phyloP scores from a whole-genome alignment of 2,329 filamentous ascomycete species.

The Aspergillus unguis region DNA sequence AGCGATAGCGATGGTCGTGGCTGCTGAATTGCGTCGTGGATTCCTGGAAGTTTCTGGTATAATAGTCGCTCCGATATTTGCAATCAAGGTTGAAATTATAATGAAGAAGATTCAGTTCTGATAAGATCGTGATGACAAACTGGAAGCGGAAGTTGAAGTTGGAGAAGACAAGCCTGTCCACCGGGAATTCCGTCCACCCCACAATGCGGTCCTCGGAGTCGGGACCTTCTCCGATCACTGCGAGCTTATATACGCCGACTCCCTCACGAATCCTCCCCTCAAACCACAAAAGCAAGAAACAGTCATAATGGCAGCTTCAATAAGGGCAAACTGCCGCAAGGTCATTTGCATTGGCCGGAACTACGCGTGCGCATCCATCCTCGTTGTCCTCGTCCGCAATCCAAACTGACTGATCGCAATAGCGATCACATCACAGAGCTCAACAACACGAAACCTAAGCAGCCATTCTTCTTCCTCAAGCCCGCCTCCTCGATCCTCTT shows the following conservation, averaged over 20 bases:
- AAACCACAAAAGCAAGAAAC: neutral
- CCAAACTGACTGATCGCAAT: conserved; percentile 35
- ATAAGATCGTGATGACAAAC: neutral
- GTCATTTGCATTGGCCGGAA: conserved; percentile 93
- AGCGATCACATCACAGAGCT: conserved; percentile 90
- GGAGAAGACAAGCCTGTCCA: neutral
- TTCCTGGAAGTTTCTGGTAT: neutral
- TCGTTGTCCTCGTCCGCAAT: neutral
- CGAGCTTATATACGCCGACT: neutral
- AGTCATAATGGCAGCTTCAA: conserved; percentile 38
- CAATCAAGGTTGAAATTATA: too few species aligned
- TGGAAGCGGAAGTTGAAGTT: neutral
- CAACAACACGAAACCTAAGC: conserved; percentile 80
- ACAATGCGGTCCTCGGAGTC: conserved; percentile 15
- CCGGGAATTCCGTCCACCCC: conserved; percentile 21
- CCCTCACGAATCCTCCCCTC: neutral
- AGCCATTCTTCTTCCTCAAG: conserved; percentile 99
- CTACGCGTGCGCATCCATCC: conserved; percentile 69
- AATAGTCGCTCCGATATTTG: too few species aligned
- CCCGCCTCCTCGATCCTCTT: conserved; percentile 81
- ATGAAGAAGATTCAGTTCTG: too few species aligned
- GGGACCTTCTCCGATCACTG: neutral
- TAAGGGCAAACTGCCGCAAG: conserved; percentile 60
- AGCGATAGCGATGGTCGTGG: neutral
- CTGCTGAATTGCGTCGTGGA: neutral